Evolutionary conservation across 2,329 filamentous ascomycete genomes (phyloP).

Genomic region (Sporothrix brasiliensis): DNA sequence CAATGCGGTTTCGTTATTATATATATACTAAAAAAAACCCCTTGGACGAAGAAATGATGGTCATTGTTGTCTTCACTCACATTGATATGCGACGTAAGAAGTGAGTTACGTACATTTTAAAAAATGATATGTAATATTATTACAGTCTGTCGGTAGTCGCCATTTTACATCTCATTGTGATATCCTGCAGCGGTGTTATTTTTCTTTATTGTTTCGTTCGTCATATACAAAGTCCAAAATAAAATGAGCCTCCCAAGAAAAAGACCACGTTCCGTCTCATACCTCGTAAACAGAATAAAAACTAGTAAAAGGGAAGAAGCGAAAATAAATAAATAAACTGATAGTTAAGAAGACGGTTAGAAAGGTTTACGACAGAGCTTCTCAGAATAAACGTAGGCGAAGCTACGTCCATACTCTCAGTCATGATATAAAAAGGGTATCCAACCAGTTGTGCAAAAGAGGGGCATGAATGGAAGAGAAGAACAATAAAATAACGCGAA

Average conservation of each 20-base stretch:
- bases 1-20: neutral
- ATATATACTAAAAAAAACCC: neutral
- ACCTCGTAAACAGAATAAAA: neutral
- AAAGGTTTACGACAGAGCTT: neutral
- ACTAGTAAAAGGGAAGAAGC: constrained; percentile 1
- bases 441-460: constrained; percentile 23
- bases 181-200: neutral
- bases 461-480: neutral
- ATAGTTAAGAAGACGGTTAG: neutral
- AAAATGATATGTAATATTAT: neutral
- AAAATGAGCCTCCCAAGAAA: constrained; percentile 17
- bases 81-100: neutral
- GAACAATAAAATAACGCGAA: neutral
- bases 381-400: neutral
- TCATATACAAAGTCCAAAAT: constrained; percentile 21
- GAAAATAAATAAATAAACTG: neutral
- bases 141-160: neutral
- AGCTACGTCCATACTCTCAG: neutral
- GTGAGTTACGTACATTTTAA: neutral
- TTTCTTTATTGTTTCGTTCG: constrained; percentile 6
- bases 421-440: constrained; percentile 19
- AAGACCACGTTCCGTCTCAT: neutral
- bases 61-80: neutral
- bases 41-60: neutral
- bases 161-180: neutral